These are phyloP conservation scores for Umbellularia californica DNA, from an alignment of 164 flowering plant genomes.

Conservation along the genomic window DNA sequence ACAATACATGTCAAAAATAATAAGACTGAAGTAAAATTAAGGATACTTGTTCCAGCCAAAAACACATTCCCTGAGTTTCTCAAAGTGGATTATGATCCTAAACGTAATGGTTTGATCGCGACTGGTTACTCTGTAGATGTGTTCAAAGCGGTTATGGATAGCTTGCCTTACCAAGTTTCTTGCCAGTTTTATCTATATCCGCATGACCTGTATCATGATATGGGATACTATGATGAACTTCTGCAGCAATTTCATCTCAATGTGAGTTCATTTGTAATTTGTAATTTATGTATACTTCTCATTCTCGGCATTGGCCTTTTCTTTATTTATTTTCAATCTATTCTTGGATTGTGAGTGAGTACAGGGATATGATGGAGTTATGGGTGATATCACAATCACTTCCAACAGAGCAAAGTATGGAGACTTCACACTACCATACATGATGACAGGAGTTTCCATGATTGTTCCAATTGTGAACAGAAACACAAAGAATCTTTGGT, in stretches of 20 bases:
- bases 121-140: slow-evolving; percentile 26
- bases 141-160: not conserved
- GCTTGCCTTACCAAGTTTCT: not conserved
- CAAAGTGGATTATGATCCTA: slow-evolving; percentile 11
- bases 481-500: not conserved
- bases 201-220: not conserved
- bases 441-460: slow-evolving; percentile 37
- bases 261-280: not conserved
- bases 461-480: slow-evolving; percentile 25
- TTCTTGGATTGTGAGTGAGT: not conserved
- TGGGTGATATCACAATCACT: slow-evolving; percentile 17
- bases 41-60: slow-evolving; percentile 33
- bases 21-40: slow-evolving; percentile 6
- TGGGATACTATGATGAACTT: not conserved
- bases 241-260: not conserved
- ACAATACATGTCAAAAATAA: slow-evolving; percentile 3
- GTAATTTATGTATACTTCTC: too few relatives aligned
- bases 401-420: slow-evolving; percentile 32
- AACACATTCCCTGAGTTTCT: slow-evolving; percentile 30
- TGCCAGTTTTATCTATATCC: not conserved
- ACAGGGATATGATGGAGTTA: slow-evolving; percentile 6
- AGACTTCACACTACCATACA: slow-evolving; percentile 43
- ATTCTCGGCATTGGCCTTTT: not conserved
- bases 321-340: not conserved
- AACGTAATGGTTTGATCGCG: not conserved